phyloP scores from a whole-genome alignment of 2,329 filamentous ascomycete genomes.

The Aquanectria penicillioides region DNA sequence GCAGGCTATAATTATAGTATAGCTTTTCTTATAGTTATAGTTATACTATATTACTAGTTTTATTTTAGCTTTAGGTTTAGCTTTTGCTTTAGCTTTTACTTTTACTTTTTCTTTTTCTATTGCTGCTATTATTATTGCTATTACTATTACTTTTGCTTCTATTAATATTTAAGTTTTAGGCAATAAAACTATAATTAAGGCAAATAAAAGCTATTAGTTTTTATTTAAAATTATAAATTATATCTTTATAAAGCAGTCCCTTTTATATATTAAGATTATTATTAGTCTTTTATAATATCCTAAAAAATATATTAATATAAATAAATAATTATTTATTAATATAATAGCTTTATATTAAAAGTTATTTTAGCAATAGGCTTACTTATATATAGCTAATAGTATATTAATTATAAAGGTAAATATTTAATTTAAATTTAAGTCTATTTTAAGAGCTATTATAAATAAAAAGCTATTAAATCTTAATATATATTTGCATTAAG shows the following conservation, averaged over 20 bases:
- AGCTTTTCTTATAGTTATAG: conserved; percentile 4
- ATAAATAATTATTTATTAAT: conserved; percentile 12
- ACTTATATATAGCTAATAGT: not conserved
- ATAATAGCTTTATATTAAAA: conserved; percentile 9
- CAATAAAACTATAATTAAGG: not conserved
- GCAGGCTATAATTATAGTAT: not conserved
- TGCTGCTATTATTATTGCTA: no score
- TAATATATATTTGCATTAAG: conserved; percentile 4
- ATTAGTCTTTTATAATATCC: not conserved
- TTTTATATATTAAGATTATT: conserved; percentile 7
- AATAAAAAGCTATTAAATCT: conserved; percentile 5
- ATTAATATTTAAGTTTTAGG: no score
- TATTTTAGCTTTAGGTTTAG: no score
- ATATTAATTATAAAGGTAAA: no score
- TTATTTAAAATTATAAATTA: conserved; percentile 6
- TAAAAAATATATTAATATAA: conserved; percentile 3
- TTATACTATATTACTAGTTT: no score
- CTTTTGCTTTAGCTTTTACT: no score
- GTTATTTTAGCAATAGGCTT: not conserved
- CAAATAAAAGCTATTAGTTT: conserved; percentile 9
- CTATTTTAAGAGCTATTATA: not conserved
- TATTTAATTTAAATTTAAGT: not conserved
- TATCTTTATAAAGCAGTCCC: not conserved
- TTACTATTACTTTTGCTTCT: no score
- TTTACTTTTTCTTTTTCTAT: no score